Evolutionary conservation across 75 land plant genomes (phyloP).

Genomic region (Cupressus sempervirens): DNA sequence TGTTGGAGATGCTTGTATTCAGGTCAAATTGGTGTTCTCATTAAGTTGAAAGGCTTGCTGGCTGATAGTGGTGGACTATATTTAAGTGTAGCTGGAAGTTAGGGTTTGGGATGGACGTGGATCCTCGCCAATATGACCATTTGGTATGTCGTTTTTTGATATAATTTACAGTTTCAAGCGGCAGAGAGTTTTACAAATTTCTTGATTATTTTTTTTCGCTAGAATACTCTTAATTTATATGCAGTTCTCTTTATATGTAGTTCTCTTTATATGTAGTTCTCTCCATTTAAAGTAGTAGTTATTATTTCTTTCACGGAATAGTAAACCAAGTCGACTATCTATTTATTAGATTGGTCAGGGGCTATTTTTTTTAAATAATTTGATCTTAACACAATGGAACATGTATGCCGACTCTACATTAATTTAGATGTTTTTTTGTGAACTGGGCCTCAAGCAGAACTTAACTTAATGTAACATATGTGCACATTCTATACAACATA

Average conservation of each 20-base stretch:
- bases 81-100: background rate
- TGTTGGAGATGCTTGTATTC: background rate
- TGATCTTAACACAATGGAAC: background rate
- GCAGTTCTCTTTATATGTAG: background rate
- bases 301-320: too few species aligned
- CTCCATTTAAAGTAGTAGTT: background rate
- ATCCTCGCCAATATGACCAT: slow-evolving; percentile 68
- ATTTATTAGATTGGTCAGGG: background rate
- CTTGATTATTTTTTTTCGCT: too few species aligned
- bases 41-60: background rate
- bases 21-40: background rate
- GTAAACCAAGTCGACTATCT: background rate
- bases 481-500: too few species aligned
- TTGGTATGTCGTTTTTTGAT: slow-evolving; percentile 30
- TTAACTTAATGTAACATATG: too few species aligned
- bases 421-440: too few species aligned
- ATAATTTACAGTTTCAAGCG: too few species aligned
- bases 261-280: background rate
- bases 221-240: background rate
- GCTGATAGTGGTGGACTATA: background rate
- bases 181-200: too few species aligned
- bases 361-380: too few species aligned
- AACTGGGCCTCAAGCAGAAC: too few species aligned
- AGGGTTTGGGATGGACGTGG: slow-evolving; percentile 53
- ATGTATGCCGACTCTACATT: background rate